These are phyloP conservation scores for Panellus pusillus DNA, from an alignment of 768 basidiomycete species.

Conservation along the genomic window DNA sequence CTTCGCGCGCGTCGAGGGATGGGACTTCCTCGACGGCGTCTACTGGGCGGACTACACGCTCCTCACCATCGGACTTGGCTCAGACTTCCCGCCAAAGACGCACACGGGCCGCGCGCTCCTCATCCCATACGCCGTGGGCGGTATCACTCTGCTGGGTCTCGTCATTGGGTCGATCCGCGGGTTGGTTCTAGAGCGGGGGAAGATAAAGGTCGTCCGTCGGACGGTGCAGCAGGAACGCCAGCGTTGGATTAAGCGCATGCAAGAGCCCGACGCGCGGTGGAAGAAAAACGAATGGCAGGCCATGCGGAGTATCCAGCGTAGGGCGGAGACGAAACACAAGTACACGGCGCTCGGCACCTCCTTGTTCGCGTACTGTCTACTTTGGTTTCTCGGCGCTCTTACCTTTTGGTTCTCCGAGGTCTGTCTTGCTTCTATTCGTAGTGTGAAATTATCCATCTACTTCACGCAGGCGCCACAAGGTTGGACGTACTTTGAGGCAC, in stretches of 20 bases:
- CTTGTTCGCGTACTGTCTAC: conserved; percentile 27
- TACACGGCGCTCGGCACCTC: conserved; percentile 32
- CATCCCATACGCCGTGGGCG: conserved; percentile 39
- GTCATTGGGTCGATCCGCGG: conserved; percentile 39
- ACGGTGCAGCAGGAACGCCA: conserved; percentile 34
- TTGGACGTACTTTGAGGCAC: conserved; percentile 38
- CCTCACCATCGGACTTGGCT: conserved; percentile 41
- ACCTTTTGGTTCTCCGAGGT: conserved; percentile 38
- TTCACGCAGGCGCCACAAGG: conserved; percentile 24
- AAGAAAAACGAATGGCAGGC: conserved; percentile 37
- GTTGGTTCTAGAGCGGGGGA: conserved; percentile 39
- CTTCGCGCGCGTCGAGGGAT: conserved; percentile 35
- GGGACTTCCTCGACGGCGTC: conserved; percentile 39
- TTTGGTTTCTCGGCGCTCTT: conserved; percentile 39
- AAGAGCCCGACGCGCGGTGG: conserved; percentile 28
- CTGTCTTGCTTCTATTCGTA: not conserved
- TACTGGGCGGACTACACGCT: conserved; percentile 47
- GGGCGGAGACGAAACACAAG: conserved; percentile 25
- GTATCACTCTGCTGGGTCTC: conserved; percentile 38
- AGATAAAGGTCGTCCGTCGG: conserved; percentile 33
- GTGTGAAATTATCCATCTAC: not conserved
- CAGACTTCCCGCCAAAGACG: conserved; percentile 36
- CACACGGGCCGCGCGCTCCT: conserved; percentile 30
- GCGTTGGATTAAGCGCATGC: conserved; percentile 22
- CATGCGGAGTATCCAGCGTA: conserved; percentile 35